A percentile compares a stretch with the other conserved stretches of the same genome.
phyloP scores from a whole-genome alignment of 148 eudicot genomes.

The Agrostemma githago region DNA sequence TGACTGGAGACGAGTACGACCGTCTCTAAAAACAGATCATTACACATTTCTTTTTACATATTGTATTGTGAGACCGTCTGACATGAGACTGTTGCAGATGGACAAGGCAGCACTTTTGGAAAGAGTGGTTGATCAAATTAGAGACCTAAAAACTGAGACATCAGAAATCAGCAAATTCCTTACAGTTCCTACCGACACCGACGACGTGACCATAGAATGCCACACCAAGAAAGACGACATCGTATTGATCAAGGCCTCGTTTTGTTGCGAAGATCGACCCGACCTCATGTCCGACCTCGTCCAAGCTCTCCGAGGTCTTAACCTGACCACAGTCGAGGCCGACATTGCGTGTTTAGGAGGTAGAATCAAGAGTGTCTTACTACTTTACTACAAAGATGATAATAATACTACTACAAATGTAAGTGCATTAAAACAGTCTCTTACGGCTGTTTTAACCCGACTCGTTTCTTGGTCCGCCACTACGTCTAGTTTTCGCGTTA shows the following conservation, averaged over 20 bases:
- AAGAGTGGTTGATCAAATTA: slow-evolving; percentile 62
- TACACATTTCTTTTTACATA: too few species aligned
- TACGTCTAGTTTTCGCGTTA: slow-evolving; percentile 41
- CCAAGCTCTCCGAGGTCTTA: slow-evolving; percentile 46
- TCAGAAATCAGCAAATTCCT: slow-evolving; percentile 48
- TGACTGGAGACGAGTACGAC: too few species aligned
- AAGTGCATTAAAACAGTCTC: slow-evolving; percentile 42
- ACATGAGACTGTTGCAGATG: slow-evolving; percentile 44
- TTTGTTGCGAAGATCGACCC: slow-evolving; percentile 16
- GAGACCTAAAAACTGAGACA: slow-evolving; percentile 49
- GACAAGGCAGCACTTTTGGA: slow-evolving; percentile 87
- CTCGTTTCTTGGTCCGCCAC: slow-evolving; percentile 42
- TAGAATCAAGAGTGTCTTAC: slow-evolving; percentile 46
- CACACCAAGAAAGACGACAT: slow-evolving; percentile 3
- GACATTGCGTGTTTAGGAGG: slow-evolving; percentile 78
- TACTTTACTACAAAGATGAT: slow-evolving; percentile 30
- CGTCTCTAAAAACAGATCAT: too few species aligned
- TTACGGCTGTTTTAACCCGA: slow-evolving; percentile 48
- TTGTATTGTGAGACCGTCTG: too few species aligned
- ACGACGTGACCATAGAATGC: slow-evolving; percentile 53
- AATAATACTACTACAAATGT: slow-evolving; percentile 10
- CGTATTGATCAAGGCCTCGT: slow-evolving; percentile 43
- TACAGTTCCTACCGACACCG: slow-evolving; percentile 55
- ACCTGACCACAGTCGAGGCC: slow-evolving; percentile 44
- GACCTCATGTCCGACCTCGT: slow-evolving; percentile 60